These are phyloP conservation scores for Aspergillus amoenus DNA, from an alignment of 2,329 filamentous ascomycete species.

Conservation along the genomic window DNA sequence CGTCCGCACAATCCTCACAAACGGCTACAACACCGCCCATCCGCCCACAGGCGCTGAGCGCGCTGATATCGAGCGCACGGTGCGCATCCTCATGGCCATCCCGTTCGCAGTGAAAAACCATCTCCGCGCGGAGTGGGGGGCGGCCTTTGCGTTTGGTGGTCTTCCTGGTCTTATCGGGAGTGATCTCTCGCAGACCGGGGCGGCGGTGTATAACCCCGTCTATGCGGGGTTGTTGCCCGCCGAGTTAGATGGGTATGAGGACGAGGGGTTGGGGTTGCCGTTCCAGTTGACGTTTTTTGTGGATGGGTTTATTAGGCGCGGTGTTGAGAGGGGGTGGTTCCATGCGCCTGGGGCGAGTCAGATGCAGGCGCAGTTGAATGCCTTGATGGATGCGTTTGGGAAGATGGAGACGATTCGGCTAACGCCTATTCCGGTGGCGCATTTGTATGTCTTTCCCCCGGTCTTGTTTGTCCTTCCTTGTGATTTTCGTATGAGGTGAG, in stretches of 20 bases:
- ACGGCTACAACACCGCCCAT: conserved; percentile 38
- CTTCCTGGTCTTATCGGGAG: conserved; percentile 25
- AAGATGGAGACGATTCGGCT: conserved; percentile 65
- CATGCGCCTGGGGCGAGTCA: conserved; percentile 59
- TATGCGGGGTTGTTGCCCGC: conserved; percentile 53
- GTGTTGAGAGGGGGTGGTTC: conserved; percentile 58
- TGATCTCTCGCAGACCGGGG: conserved; percentile 29
- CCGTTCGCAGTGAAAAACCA: conserved; percentile 66
- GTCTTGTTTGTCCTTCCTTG: neutral
- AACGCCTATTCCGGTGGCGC: conserved; percentile 65
- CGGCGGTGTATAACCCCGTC: conserved; percentile 43
- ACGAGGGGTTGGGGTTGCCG: conserved; percentile 59
- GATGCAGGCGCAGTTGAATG: conserved; percentile 59
- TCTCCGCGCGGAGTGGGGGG: conserved; percentile 62
- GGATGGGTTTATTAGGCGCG: conserved; percentile 60
- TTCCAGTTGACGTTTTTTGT: conserved; percentile 62
- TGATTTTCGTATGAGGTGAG: neutral
- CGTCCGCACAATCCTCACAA: conserved; percentile 55
- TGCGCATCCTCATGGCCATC: conserved; percentile 60
- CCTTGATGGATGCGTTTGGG: conserved; percentile 58
- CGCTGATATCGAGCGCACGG: conserved; percentile 58
- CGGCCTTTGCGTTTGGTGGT: conserved; percentile 31
- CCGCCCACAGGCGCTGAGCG: conserved; percentile 45
- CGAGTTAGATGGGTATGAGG: conserved; percentile 55
- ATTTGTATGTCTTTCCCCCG: conserved; percentile 43